Conservation (phyloP, 1,139 yeast species). For the Hyphopichia wangnamkhiaoensis region DNA sequence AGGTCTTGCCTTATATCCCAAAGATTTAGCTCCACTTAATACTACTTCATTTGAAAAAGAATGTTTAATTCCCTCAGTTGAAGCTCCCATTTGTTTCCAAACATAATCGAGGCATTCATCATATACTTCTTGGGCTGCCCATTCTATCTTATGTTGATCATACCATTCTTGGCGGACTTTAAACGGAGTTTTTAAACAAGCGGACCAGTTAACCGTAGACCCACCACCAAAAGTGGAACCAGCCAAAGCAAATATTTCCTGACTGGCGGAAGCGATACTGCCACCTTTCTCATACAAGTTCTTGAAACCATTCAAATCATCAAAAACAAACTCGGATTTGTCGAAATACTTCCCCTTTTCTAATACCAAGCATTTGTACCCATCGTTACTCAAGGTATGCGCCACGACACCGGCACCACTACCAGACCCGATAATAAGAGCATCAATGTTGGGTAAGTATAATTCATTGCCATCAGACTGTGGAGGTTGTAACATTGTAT, state of each 20-base stretch:
- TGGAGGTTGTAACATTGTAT: constrained; percentile 37
- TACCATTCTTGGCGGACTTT: constrained; percentile 59
- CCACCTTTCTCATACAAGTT: constrained; percentile 48
- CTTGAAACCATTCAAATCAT: constrained; percentile 37
- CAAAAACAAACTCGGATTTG: constrained; percentile 36
- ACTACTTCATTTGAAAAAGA: constrained; percentile 49
- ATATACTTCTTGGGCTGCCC: constrained; percentile 46
- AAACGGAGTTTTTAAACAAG: constrained; percentile 54
- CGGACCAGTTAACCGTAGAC: constrained; percentile 64
- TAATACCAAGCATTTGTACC: constrained; percentile 47
- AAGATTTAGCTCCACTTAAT: constrained; percentile 47
- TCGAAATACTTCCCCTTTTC: constrained; percentile 55
- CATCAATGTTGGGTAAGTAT: constrained; percentile 43
- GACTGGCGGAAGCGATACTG: constrained; percentile 30
- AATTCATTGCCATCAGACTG: constrained; percentile 30
- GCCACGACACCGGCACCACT: constrained; percentile 62
- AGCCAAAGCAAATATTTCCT: constrained; percentile 45
- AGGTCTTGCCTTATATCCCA: constrained; percentile 44
- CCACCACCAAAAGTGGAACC: constrained; percentile 66
- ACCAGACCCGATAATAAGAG: constrained; percentile 57
- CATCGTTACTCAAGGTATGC: constrained; percentile 46
- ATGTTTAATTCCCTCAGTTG: constrained; percentile 42
- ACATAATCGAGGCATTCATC: constrained; percentile 53
- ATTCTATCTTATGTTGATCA: constrained; percentile 47
- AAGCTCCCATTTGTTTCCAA: constrained; percentile 53